Evolutionary conservation across 352 stramenopile genomes (phyloP).

Genomic region (Pythium sukuiense): DNA sequence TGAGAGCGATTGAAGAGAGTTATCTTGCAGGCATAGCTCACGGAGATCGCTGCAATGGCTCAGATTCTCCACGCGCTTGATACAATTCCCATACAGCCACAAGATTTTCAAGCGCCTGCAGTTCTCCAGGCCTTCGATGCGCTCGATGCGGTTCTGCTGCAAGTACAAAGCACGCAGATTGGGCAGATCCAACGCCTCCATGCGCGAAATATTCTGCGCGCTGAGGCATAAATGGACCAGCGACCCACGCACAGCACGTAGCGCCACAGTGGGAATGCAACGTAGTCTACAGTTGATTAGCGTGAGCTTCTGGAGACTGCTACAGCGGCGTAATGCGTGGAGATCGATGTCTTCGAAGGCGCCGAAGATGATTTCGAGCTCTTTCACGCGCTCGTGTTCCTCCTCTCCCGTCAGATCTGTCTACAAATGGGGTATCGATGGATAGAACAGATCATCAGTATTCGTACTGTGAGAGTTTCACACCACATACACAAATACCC

Average conservation of each 20-base stretch:
- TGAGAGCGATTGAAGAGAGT: conserved; percentile 56
- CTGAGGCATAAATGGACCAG: conserved; percentile 79
- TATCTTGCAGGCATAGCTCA: conserved; percentile 87
- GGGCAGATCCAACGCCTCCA: conserved; percentile 59
- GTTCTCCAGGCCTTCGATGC: conserved; percentile 68
- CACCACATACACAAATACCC: conserved; percentile 7
- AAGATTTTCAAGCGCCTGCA: conserved; percentile 73
- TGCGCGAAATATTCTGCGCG: conserved; percentile 60
- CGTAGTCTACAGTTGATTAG: conserved; percentile 77
- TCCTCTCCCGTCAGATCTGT: conserved; percentile 57
- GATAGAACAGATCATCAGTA: conserved; percentile 7
- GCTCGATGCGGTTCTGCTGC: conserved; percentile 77
- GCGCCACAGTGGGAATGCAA: conserved; percentile 34
- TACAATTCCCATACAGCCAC: conserved; percentile 78
- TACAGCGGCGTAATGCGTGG: conserved; percentile 46
- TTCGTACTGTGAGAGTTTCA: neutral
- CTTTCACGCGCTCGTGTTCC: conserved; percentile 59
- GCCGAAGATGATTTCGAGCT: conserved; percentile 87
- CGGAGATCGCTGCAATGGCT: conserved; percentile 62
- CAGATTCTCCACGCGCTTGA: conserved; percentile 64
- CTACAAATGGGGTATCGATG: conserved; percentile 27
- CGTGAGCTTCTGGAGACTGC: conserved; percentile 52
- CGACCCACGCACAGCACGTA: conserved; percentile 56
- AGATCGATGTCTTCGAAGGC: conserved; percentile 46
- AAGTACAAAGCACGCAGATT: conserved; percentile 74